Evolutionary conservation across 768 basidiomycete species (phyloP).

Genomic region (Boletus barrowsii): DNA sequence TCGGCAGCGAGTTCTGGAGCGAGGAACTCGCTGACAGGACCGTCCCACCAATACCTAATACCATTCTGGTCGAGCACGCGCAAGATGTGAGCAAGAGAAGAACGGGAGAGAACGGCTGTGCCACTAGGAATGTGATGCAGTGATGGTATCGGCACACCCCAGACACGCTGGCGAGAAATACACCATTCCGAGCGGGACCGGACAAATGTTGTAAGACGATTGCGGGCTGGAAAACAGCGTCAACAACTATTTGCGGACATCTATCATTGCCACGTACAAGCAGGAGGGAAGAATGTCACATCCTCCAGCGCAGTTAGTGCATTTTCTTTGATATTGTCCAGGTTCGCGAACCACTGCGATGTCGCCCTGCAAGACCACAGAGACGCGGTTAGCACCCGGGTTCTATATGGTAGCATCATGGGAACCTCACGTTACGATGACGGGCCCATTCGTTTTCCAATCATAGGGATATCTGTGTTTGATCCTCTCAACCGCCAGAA

Average conservation of each 20-base stretch:
- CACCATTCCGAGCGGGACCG: slow-evolving; percentile 95
- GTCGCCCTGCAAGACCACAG: slow-evolving; percentile 58
- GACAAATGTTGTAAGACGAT: slow-evolving; percentile 85
- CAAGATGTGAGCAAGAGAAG: slow-evolving; percentile 74
- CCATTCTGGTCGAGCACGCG: slow-evolving; percentile 69
- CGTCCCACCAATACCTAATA: slow-evolving; percentile 89
- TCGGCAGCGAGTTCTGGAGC: slow-evolving; percentile 52
- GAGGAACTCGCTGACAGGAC: slow-evolving; percentile 78
- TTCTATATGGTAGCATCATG: background rate
- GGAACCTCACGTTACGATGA: slow-evolving; percentile 76
- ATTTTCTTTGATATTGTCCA: slow-evolving; percentile 76
- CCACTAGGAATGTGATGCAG: slow-evolving; percentile 65
- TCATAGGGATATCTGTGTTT: slow-evolving; percentile 94
- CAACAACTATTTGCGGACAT: background rate
- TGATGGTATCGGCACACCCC: slow-evolving; percentile 96
- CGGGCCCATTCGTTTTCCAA: slow-evolving; percentile 91
- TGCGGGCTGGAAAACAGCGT: slow-evolving; percentile 54
- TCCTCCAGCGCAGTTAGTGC: slow-evolving; percentile 66
- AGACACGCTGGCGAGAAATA: slow-evolving; percentile 94
- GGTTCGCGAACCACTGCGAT: slow-evolving; percentile 96
- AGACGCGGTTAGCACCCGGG: background rate
- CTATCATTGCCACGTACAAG: slow-evolving; percentile 49
- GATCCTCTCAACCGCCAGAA: slow-evolving; percentile 67
- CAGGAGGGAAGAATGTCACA: slow-evolving; percentile 73
- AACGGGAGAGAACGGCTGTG: slow-evolving; percentile 58